Conservation (phyloP, 2,329 filamentous ascomycete genomes). For the Fusarium sororula region DNA sequence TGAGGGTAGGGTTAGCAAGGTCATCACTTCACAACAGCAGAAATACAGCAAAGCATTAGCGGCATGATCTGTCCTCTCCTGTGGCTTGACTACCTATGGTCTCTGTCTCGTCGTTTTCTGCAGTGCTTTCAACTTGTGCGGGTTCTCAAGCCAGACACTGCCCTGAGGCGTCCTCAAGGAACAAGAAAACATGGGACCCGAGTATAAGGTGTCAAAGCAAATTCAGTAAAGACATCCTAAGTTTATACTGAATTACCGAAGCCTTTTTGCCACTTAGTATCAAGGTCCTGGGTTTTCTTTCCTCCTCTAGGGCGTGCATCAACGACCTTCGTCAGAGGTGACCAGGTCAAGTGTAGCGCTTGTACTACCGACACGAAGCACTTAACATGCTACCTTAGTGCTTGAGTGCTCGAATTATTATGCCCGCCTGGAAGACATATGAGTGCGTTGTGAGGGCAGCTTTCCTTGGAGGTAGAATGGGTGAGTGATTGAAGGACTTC, state of each 20-base stretch:
- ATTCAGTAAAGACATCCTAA: too few species aligned
- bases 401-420: not conserved
- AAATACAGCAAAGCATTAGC: not conserved
- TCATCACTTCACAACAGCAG: too few species aligned
- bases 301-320: not conserved
- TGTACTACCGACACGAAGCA: not conserved
- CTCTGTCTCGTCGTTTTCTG: not conserved
- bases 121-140: rapidly evolving
- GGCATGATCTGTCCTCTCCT: not conserved
- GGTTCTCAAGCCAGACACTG: not conserved
- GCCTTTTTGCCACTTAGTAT: too few species aligned
- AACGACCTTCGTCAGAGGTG: not conserved
- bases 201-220: too few species aligned
- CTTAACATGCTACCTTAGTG: rapidly evolving
- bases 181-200: too few species aligned
- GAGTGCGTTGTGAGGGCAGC: too few species aligned
- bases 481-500: not conserved
- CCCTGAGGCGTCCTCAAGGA: too few species aligned
- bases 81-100: too few species aligned
- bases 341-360: not conserved
- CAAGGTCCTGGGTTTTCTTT: too few species aligned
- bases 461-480: too few species aligned
- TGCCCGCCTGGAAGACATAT: not conserved
- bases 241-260: too few species aligned
- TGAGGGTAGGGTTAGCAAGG: not conserved